A percentile compares a stretch with the other conserved stretches of the same genome.
phyloP scores from a whole-genome alignment of 2,329 filamentous ascomycete genomes.

The Aspergillus aculeatinus region DNA sequence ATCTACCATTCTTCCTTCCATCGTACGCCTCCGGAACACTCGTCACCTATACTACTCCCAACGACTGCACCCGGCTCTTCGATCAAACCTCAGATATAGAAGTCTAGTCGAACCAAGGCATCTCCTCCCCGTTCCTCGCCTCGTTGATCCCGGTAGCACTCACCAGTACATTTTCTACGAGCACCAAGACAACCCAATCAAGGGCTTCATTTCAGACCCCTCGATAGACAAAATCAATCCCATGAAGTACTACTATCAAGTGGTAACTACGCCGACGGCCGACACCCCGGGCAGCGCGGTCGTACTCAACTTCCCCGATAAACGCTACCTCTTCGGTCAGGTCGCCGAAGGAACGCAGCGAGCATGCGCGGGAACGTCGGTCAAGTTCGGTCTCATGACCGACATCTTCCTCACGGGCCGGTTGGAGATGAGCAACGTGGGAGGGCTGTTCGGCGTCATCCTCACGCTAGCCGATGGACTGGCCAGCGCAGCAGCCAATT shows the following conservation, averaged over 20 bases:
- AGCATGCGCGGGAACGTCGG: constrained; percentile 66
- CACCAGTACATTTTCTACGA: constrained; percentile 28
- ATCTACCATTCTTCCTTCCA: constrained; percentile 5
- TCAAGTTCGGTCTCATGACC: constrained; percentile 63
- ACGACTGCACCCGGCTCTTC: not conserved
- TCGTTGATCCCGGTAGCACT: not conserved
- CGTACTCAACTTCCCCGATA: constrained; percentile 74
- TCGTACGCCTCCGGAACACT: not conserved
- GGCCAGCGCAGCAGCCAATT: constrained; percentile 48
- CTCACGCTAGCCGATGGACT: constrained; percentile 75
- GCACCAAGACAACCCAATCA: constrained; percentile 14
- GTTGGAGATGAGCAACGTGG: constrained; percentile 71
- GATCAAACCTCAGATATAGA: not conserved
- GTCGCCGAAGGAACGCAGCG: constrained; percentile 83
- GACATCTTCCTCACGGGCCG: constrained; percentile 82
- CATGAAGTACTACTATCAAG: constrained; percentile 74
- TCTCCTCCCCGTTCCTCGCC: not conserved
- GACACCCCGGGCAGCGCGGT: constrained; percentile 82
- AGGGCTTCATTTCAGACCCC: constrained; percentile 14
- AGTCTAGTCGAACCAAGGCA: not conserved
- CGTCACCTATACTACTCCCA: not conserved
- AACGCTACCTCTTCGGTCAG: constrained; percentile 82
- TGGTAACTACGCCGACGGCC: constrained; percentile 78
- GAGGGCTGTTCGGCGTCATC: constrained; percentile 81
- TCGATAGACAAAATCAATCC: constrained; percentile 17